phyloP scores from a whole-genome alignment of 306 rosid species.

The Gynostemma pentaphyllum region DNA sequence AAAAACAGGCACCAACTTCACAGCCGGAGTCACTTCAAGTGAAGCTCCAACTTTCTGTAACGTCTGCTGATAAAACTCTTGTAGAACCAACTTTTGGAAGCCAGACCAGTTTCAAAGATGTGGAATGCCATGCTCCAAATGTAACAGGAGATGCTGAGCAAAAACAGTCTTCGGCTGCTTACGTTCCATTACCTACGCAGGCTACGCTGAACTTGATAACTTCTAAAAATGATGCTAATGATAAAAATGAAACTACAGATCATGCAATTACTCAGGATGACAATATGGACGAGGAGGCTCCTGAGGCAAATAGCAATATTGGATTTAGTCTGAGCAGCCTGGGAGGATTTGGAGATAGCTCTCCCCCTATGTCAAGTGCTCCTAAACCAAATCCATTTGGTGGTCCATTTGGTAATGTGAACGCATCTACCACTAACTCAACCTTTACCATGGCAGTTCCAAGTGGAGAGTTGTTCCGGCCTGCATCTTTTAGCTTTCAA shows the following conservation, averaged over 20 bases:
- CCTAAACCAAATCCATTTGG: conserved; percentile 71
- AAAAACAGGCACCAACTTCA: conserved; percentile 18
- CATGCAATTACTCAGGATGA: conserved; percentile 43
- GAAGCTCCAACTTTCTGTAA: conserved; percentile 27
- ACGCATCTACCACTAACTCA: conserved; percentile 26
- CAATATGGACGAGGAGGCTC: conserved; percentile 96
- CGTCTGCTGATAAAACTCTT: conserved; percentile 11
- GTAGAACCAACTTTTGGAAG: conserved; percentile 17
- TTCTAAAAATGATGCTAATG: conserved; percentile 23
- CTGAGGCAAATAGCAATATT: conserved; percentile 36
- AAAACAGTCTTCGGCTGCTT: conserved; percentile 29
- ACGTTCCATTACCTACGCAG: conserved; percentile 28
- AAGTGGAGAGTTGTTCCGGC: conserved; percentile 65
- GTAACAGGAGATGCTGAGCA: conserved; percentile 22
- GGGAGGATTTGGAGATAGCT: conserved; percentile 49
- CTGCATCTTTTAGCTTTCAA: conserved; percentile 71
- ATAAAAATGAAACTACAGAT: conserved; percentile 31
- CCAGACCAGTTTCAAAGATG: conserved; percentile 11
- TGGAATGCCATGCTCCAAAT: conserved; percentile 19
- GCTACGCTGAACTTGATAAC: conserved; percentile 25
- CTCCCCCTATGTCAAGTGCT: conserved; percentile 36
- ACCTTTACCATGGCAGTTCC: conserved; percentile 36
- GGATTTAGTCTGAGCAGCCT: conserved; percentile 53
- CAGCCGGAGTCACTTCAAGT: conserved; percentile 23
- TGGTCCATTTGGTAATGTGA: conserved; percentile 43